Conservation (phyloP, 139 green algal species). For the Auxenochlorella pyrenoidosa region DNA sequence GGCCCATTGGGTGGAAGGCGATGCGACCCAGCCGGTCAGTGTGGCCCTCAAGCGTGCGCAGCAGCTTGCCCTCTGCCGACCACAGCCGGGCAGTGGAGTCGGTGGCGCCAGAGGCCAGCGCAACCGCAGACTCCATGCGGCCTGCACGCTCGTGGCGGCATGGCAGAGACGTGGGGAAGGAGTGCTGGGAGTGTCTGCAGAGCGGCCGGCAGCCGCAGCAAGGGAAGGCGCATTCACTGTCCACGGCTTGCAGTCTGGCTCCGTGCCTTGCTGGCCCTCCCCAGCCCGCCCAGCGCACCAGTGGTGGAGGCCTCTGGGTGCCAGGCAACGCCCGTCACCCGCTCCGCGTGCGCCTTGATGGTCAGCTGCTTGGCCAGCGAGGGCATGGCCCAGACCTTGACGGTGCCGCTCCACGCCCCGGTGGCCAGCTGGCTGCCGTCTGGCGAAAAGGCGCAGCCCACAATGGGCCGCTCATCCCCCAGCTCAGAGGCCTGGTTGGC, state of each 20-base stretch:
- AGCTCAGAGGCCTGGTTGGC: constrained; percentile 75
- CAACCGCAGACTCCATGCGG: constrained; percentile 19
- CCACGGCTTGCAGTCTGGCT: too few species aligned
- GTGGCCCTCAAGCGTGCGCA: constrained; percentile 82
- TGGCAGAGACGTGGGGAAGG: not conserved
- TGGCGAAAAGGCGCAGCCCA: constrained; percentile 77
- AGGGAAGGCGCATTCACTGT: too few species aligned
- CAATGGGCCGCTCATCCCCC: constrained; percentile 89
- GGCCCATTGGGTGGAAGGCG: constrained; percentile 92
- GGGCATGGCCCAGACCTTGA: constrained; percentile 79
- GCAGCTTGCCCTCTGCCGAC: constrained; percentile 58
- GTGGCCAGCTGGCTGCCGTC: constrained; percentile 75
- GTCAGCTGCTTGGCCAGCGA: constrained; percentile 50
- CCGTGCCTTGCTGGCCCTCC: too few species aligned
- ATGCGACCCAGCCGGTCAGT: constrained; percentile 84
- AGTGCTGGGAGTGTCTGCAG: not conserved
- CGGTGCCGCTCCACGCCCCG: constrained; percentile 76
- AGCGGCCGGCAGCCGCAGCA: not conserved
- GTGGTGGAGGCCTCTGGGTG: constrained; percentile 69
- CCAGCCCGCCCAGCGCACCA: not conserved
- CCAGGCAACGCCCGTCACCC: constrained; percentile 88
- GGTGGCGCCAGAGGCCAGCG: constrained; percentile 72
- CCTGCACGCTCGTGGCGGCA: not conserved
- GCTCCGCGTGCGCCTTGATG: constrained; percentile 77
- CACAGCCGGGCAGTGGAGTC: constrained; percentile 77